Evolutionary conservation across 2,329 filamentous ascomycete species (phyloP).

Genomic region (Helminthosporium solani): DNA sequence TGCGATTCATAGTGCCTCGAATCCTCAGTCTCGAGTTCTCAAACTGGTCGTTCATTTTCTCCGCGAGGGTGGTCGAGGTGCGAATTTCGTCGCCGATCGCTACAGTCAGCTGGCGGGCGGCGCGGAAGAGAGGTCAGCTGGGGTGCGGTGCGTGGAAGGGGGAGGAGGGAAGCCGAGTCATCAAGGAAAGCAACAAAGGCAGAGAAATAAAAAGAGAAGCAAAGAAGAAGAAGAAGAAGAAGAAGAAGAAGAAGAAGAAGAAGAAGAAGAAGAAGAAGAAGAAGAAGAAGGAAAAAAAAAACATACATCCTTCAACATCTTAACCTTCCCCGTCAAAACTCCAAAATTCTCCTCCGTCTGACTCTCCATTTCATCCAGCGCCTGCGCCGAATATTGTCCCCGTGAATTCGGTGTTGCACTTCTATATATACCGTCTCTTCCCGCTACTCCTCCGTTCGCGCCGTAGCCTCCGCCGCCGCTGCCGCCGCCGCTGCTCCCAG

Average conservation of each 20-base stretch:
- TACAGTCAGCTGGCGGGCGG: constrained; percentile 86
- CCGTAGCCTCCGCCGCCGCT: constrained; percentile 4
- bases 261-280: background rate
- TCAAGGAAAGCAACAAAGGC: too few species aligned
- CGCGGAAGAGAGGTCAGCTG: too few species aligned
- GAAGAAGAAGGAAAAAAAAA: constrained; percentile 1
- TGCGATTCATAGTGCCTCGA: constrained; percentile 91
- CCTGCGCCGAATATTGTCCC: constrained; percentile 89
- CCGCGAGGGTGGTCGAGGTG: constrained; percentile 80
- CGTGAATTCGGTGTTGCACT: constrained; percentile 55
- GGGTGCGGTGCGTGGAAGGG: too few species aligned
- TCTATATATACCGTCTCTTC: constrained; percentile 28
- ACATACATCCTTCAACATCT: constrained; percentile 82
- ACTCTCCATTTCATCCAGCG: constrained; percentile 89
- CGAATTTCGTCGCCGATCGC: constrained; percentile 96
- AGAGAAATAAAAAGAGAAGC: too few species aligned
- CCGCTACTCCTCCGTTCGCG: constrained; percentile 8
- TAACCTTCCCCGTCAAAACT: constrained; percentile 88
- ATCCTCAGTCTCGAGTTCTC: constrained; percentile 79
- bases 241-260: too few species aligned
- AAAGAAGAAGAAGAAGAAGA: too few species aligned
- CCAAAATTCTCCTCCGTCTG: constrained; percentile 91
- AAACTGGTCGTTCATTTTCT: constrained; percentile 95
- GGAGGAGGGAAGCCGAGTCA: too few species aligned
- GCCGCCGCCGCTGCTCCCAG: constrained; percentile 18